Evolutionary conservation across 2,329 filamentous ascomycete genomes (phyloP), one percentile per base, ranked within the genome.

Genomic region (Arthrobotrys sinensis): DNA sequence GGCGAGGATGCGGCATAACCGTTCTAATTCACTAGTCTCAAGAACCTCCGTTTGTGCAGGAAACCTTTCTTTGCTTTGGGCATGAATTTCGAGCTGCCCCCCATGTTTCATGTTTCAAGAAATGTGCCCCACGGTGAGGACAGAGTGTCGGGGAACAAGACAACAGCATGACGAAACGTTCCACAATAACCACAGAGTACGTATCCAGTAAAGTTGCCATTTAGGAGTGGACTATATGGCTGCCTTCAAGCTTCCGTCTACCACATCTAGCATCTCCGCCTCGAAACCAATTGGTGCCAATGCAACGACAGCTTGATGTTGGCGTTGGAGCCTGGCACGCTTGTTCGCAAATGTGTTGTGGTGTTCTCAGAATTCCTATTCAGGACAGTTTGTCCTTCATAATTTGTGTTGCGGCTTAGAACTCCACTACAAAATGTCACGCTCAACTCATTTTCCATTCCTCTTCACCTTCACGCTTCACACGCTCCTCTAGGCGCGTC

Each of bases 91-190:
- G 21, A 45, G 4, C 28, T 53, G 16, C 52, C 52, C 52, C 32
- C 19, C n/a, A 38, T 57, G 52, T 57, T 57, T 57, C 52, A 57
- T 40, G 52, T 57, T 40, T 57, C 16, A 40, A 40, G 52, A 57
- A 21, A 21, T 40, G 32, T 24, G 52, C 21, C 34, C 8, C 34
- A 57, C 21, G n/a, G 52, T 57, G 52, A 21, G 34, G 16, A 57
- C 52, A 40, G 14, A 21, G n/a, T 57, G 52, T 57, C 52, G 21
- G 52, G 52, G 34, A 40, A 38, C 32, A 40, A 57, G 52, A 57
- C 52, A 57, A 38, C 34, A 38, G n/a, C 10, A 57, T 38, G 34
- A n/a, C 34, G 52, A 57, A 57, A 57, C 52, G 34, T 28, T 24
- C 16, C 52, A 57, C 16, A 24, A 28, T 21, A 12, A 34, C 34